Evolutionary conservation across 2,329 filamentous ascomycete species (phyloP).

Genomic region (Fonsecaea erecta): DNA sequence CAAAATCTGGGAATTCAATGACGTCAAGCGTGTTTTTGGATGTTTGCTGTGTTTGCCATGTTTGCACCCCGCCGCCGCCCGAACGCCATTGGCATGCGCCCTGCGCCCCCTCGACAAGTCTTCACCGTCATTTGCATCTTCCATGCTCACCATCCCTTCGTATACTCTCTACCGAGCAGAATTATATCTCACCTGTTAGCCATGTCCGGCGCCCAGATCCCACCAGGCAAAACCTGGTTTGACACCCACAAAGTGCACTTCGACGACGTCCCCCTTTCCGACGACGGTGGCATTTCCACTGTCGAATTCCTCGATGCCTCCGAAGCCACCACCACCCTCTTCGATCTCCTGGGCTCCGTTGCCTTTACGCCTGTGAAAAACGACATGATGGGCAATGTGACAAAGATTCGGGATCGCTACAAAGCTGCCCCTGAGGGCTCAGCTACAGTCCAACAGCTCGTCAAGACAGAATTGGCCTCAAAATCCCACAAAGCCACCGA

Average conservation of each 20-base stretch:
- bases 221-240: slow-evolving; percentile 78
- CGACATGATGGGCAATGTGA: slow-evolving; percentile 90
- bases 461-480: slow-evolving; percentile 82
- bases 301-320: slow-evolving; percentile 88
- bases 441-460: slow-evolving; percentile 82
- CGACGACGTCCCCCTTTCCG: slow-evolving; percentile 76
- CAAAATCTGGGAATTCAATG: neutral
- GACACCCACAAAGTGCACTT: slow-evolving; percentile 85
- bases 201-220: slow-evolving; percentile 41
- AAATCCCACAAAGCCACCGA: slow-evolving; percentile 89
- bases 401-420: slow-evolving; percentile 90
- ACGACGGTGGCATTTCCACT: slow-evolving; percentile 77
- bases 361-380: slow-evolving; percentile 90
- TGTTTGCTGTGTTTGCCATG: slow-evolving; percentile 17
- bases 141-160: neutral
- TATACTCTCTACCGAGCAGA: neutral
- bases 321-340: slow-evolving; percentile 83
- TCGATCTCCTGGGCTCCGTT: slow-evolving; percentile 69
- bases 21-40: neutral
- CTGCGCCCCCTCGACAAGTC: slow-evolving; percentile 10
- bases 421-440: slow-evolving; percentile 77
- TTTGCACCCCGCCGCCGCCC: neutral
- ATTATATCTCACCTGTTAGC: neutral
- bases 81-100: slow-evolving; percentile 5
- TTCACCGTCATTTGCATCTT: slow-evolving; percentile 3